phyloP scores from a whole-genome alignment of 225 moss, liverwort and hornwort species.

The Neckera pumila region DNA sequence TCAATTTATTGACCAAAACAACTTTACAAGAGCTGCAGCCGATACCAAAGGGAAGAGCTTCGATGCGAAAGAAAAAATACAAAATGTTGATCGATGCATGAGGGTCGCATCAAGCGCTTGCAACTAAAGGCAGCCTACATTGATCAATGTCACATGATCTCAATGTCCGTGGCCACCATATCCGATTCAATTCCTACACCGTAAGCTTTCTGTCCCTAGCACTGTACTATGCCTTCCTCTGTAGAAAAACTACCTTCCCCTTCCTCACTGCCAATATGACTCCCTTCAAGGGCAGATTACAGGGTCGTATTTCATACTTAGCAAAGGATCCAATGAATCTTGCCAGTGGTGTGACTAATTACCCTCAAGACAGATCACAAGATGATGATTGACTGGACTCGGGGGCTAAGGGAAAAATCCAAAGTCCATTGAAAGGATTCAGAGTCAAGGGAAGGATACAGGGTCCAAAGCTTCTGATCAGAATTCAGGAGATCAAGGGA shows the following conservation, averaged over 20 bases:
- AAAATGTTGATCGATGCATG: conserved; percentile 9
- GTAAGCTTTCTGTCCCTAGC: background rate
- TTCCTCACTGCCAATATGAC: background rate
- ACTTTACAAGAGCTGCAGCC: background rate
- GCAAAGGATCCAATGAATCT: background rate
- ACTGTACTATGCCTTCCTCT: background rate
- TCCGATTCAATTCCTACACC: background rate
- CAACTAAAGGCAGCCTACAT: background rate
- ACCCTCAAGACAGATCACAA: background rate
- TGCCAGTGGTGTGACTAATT: background rate
- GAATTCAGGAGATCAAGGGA: background rate
- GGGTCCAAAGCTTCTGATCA: background rate
- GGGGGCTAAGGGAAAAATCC: background rate
- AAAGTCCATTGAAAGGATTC: too few relatives aligned
- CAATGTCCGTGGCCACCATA: background rate
- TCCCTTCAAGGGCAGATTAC: background rate
- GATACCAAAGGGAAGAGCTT: background rate
- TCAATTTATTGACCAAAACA: background rate
- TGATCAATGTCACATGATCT: background rate
- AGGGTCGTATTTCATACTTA: background rate
- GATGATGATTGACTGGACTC: background rate
- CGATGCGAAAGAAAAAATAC: background rate
- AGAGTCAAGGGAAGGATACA: background rate
- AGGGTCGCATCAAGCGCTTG: conserved; percentile 11
- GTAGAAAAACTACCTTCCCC: background rate